phyloP scores from a whole-genome alignment of 2,329 filamentous ascomycete species.

The Epichloe aotearoae region DNA sequence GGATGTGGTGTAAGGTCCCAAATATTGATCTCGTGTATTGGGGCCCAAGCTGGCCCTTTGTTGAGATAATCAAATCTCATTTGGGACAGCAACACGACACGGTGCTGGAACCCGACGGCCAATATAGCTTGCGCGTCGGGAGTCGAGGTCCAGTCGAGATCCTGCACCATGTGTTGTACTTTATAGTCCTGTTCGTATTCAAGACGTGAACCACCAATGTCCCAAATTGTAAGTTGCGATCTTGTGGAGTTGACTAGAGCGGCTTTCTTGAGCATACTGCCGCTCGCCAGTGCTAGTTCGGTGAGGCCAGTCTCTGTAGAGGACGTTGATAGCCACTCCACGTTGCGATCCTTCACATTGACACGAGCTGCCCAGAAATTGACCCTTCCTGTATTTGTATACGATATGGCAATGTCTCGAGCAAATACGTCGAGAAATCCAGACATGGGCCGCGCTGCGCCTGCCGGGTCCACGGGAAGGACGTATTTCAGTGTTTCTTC shows the following conservation, averaged over 20 bases:
- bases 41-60: constrained; percentile 77
- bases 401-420: constrained; percentile 74
- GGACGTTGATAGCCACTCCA: constrained; percentile 75
- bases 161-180: constrained; percentile 60
- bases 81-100: constrained; percentile 70
- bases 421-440: constrained; percentile 80
- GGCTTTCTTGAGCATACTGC: constrained; percentile 75
- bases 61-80: constrained; percentile 87
- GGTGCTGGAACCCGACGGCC: constrained; percentile 83
- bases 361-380: constrained; percentile 78
- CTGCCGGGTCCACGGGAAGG: constrained; percentile 76
- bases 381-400: constrained; percentile 59
- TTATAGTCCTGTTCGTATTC: constrained; percentile 70
- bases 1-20: constrained; percentile 74
- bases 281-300: constrained; percentile 66
- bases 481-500: constrained; percentile 50
- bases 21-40: constrained; percentile 70
- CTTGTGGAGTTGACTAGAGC: constrained; percentile 64
- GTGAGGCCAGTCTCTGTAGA: constrained; percentile 65
- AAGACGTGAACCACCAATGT: constrained; percentile 65
- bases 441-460: constrained; percentile 54
- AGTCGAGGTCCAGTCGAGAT: constrained; percentile 89
- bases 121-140: constrained; percentile 80
- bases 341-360: constrained; percentile 39
- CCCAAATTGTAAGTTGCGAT: constrained; percentile 80